Conservation (phyloP, 495 filamentous ascomycete species). For the Evernia prunastri region DNA sequence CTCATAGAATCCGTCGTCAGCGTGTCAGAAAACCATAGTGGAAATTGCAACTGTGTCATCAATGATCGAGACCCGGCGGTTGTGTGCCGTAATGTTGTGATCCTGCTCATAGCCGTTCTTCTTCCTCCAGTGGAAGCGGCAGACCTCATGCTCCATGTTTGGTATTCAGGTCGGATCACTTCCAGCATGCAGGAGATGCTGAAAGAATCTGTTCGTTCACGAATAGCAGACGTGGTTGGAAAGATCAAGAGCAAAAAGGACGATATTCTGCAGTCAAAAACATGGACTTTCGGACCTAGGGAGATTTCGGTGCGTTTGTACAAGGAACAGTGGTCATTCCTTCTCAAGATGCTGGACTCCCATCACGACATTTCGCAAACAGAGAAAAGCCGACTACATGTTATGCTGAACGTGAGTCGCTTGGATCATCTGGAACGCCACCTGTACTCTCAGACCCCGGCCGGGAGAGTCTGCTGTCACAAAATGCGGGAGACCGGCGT, state of each 20-base stretch:
- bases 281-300: background rate
- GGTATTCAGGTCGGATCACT: background rate
- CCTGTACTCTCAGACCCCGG: too few species aligned
- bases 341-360: background rate
- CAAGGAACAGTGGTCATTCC: background rate
- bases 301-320: background rate
- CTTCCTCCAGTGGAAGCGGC: background rate
- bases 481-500: too few species aligned
- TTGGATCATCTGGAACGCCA: too few species aligned
- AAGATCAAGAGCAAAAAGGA: background rate
- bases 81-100: background rate
- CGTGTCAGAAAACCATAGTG: too few species aligned
- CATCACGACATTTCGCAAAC: background rate
- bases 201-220: background rate
- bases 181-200: background rate
- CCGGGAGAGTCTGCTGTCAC: too few species aligned
- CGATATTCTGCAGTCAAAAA: background rate
- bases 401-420: background rate
- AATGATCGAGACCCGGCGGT: background rate
- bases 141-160: background rate
- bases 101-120: background rate
- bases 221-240: background rate
- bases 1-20: too few species aligned
- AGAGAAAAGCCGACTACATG: background rate
- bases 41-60: too few species aligned